Percentiles rank a stretch among this genome's conserved stretches.
Conservation (phyloP, 2,329 filamentous ascomycete species). For the Teratosphaeria destructans region DNA sequence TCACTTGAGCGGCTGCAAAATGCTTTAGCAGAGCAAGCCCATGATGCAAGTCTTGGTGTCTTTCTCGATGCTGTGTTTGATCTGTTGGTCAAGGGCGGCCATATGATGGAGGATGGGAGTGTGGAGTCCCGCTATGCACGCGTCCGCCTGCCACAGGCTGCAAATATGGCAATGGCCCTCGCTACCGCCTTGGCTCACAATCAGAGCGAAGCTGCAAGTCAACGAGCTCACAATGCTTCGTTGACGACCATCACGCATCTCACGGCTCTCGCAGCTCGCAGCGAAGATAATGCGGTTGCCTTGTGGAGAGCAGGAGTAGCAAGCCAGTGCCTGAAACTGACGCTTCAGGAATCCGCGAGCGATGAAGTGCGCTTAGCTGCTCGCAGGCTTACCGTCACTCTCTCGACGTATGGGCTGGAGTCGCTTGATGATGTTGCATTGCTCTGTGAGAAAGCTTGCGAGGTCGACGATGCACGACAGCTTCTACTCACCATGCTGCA, state of each 20-base stretch:
- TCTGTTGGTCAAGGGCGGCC: background rate
- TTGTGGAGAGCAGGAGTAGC: background rate
- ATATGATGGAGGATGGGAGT: background rate
- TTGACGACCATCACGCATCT: background rate
- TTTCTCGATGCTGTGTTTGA: background rate
- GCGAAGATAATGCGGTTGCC: background rate
- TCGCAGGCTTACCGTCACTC: constrained; percentile 32
- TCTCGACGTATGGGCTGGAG: constrained; percentile 69
- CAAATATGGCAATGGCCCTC: background rate
- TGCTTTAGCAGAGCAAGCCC: background rate
- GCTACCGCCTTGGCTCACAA: background rate
- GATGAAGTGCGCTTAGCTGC: constrained; percentile 3
- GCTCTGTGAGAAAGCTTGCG: constrained; percentile 51
- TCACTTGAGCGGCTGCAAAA: constrained; percentile 47
- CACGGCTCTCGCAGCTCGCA: background rate
- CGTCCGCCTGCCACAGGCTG: background rate
- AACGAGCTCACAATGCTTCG: background rate
- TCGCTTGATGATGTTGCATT: constrained; percentile 73
- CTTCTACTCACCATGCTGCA: constrained; percentile 67
- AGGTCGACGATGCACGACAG: constrained; percentile 45
- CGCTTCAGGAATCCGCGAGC: background rate
- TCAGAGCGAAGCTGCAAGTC: background rate
- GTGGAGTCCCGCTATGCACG: background rate
- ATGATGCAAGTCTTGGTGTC: background rate
- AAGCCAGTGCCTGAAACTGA: background rate